Evolutionary conservation across 2,329 filamentous ascomycete genomes (phyloP).

Genomic region (Sordariomycetes sp.): DNA sequence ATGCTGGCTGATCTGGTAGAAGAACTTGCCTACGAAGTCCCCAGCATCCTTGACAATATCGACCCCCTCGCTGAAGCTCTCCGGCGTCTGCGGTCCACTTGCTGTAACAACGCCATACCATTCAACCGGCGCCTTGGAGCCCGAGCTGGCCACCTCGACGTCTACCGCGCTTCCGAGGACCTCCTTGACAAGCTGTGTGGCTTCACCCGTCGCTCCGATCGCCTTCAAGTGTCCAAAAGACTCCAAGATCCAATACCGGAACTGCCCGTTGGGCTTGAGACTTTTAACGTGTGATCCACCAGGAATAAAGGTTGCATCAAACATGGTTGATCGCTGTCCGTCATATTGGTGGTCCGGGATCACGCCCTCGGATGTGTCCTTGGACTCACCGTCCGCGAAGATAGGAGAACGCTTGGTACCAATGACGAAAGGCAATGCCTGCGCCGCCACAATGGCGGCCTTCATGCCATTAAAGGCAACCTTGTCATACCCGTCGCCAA

Average conservation of each 20-base stretch:
- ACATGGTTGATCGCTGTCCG: conserved; percentile 70
- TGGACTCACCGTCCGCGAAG: conserved; percentile 47
- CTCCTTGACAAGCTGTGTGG: conserved; percentile 47
- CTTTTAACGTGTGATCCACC: conserved; percentile 57
- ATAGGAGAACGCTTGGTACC: conserved; percentile 57
- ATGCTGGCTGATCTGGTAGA: conserved; percentile 59
- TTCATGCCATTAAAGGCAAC: conserved; percentile 55
- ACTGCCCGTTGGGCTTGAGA: conserved; percentile 59
- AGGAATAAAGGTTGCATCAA: conserved; percentile 69
- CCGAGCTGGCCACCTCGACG: conserved; percentile 16
- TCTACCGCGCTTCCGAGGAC: conserved; percentile 34
- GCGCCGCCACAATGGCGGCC: conserved; percentile 47
- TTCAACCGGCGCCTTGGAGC: conserved; percentile 37
- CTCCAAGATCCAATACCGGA: conserved; percentile 67
- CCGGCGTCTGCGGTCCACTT: conserved; percentile 37
- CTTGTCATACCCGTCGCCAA: conserved; percentile 68
- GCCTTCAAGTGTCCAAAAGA: conserved; percentile 75
- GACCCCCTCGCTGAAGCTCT: conserved; percentile 50
- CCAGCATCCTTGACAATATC: conserved; percentile 55
- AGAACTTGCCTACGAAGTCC: conserved; percentile 62
- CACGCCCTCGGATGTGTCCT: conserved; percentile 39
- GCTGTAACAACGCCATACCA: conserved; percentile 68
- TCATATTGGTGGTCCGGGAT: conserved; percentile 70
- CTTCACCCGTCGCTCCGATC: conserved; percentile 67
- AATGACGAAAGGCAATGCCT: conserved; percentile 64